Percentiles rank a stretch among this genome's conserved stretches.
Conservation (phyloP, 2,329 filamentous ascomycete genomes). For the Ascochyta clinopodiicola region DNA sequence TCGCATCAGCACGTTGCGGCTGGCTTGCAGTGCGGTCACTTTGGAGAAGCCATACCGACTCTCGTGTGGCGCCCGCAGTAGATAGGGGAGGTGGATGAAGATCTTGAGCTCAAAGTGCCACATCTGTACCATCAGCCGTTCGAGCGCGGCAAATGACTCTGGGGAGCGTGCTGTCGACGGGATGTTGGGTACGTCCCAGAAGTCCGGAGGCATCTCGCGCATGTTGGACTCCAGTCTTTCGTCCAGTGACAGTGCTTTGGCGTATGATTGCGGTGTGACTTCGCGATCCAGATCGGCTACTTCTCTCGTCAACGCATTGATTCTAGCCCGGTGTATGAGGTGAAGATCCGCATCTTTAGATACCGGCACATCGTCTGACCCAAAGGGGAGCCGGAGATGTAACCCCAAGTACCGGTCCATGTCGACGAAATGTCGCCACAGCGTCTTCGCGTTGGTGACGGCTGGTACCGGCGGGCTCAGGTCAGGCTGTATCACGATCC, state of each 20-base stretch:
- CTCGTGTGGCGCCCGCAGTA: constrained; percentile 40
- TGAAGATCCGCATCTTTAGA: constrained; percentile 26
- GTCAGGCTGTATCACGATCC: constrained; percentile 36
- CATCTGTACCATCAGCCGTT: constrained; percentile 43
- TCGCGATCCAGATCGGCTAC: constrained; percentile 40
- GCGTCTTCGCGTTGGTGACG: constrained; percentile 34
- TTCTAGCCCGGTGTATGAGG: constrained; percentile 31
- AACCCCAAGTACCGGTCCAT: constrained; percentile 41
- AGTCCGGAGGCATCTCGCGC: constrained; percentile 40
- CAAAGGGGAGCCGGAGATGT: constrained; percentile 46
- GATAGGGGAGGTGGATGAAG: constrained; percentile 45
- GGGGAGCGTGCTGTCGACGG: constrained; percentile 41
- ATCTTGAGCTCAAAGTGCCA: constrained; percentile 48
- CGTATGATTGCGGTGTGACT: constrained; percentile 41
- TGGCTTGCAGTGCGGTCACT: constrained; percentile 43
- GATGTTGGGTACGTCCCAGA: constrained; percentile 48
- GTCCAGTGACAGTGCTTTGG: constrained; percentile 40
- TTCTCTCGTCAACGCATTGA: constrained; percentile 32
- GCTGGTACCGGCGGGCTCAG: constrained; percentile 31
- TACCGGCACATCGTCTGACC: constrained; percentile 41
- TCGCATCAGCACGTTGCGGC: constrained; percentile 45
- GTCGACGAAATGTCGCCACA: constrained; percentile 43
- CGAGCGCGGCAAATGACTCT: constrained; percentile 35
- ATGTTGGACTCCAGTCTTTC: constrained; percentile 41
- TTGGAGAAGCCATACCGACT: constrained; percentile 45